A percentile compares a stretch with the other conserved stretches of the same genome.
Conservation (phyloP, 2,329 filamentous ascomycete species). For the Sporothrix humicola region DNA sequence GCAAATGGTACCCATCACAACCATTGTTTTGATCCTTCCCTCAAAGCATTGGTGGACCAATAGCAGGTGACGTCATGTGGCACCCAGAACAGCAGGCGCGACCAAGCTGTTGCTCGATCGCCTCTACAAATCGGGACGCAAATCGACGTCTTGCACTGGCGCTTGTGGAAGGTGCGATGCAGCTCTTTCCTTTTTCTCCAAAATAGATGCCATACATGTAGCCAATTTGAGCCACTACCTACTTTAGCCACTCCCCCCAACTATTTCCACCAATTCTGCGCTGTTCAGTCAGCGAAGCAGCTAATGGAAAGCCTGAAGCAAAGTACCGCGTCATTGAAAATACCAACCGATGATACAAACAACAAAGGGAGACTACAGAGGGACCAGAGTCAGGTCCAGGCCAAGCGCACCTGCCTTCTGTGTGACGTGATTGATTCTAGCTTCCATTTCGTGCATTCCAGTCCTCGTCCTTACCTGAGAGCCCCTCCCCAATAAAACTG, state of each 20-base stretch:
- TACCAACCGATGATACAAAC: neutral
- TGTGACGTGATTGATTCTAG: conserved; percentile 38
- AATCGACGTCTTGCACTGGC: conserved; percentile 22
- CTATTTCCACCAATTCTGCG: neutral
- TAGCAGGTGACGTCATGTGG: conserved; percentile 30
- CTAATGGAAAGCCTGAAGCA: neutral
- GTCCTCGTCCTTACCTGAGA: neutral
- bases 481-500: conserved; percentile 20
- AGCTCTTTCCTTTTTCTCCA: conserved; percentile 14
- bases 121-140: conserved; percentile 22
- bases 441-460: conserved; percentile 12
- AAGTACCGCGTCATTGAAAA: conserved; percentile 15
- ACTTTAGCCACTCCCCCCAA: neutral
- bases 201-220: neutral
- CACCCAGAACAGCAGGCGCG: conserved; percentile 16
- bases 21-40: neutral
- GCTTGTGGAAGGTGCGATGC: conserved; percentile 26
- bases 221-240: neutral
- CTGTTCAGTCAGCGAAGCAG: conserved; percentile 27
- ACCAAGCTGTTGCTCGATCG: conserved; percentile 24
- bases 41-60: conserved; percentile 9
- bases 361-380: conserved; percentile 11
- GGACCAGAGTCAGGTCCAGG: neutral
- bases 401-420: neutral
- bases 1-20: neutral